phyloP scores from a whole-genome alignment of 352 stramenopile genomes.

The Pythium periplocum region DNA sequence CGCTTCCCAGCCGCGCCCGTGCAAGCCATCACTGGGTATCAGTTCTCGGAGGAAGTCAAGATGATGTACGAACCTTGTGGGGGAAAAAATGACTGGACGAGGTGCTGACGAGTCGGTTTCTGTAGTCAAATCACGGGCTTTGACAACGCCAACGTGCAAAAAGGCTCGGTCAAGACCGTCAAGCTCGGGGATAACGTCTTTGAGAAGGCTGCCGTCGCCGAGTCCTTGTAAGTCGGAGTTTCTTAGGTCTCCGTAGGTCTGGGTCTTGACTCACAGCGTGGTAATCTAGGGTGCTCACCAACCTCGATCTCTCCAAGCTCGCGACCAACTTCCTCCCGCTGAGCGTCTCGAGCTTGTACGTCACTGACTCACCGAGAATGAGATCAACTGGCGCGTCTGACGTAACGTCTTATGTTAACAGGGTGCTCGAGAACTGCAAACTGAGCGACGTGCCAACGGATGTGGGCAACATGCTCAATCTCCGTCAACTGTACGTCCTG shows the following conservation, averaged over 20 bases:
- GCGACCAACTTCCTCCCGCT: slow-evolving; percentile 43
- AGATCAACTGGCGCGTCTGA: not conserved
- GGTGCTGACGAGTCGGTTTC: not conserved
- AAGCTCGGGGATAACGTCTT: slow-evolving; percentile 45
- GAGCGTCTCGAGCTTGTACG: slow-evolving; percentile 38
- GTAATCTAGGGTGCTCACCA: slow-evolving; percentile 36
- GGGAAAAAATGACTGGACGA: not conserved
- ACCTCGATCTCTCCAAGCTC: slow-evolving; percentile 49
- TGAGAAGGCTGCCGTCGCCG: slow-evolving; percentile 25
- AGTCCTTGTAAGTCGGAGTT: slow-evolving; percentile 34
- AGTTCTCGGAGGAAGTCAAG: slow-evolving; percentile 35
- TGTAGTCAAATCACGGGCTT: slow-evolving; percentile 71
- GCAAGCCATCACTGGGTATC: slow-evolving; percentile 28
- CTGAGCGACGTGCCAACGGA: slow-evolving; percentile 42
- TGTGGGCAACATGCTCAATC: slow-evolving; percentile 41
- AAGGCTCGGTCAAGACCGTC: slow-evolving; percentile 52
- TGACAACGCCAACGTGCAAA: slow-evolving; percentile 42
- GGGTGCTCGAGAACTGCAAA: slow-evolving; percentile 67
- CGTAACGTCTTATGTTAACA: slow-evolving; percentile 7
- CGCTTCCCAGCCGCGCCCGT: slow-evolving; percentile 48
- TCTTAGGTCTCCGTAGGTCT: not conserved
- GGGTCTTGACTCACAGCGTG: not conserved
- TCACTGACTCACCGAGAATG: not conserved
- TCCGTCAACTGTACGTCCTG: slow-evolving; percentile 42
- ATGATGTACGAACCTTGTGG: slow-evolving; percentile 32